phyloP scores from a whole-genome alignment of 2,329 filamentous ascomycete genomes.

The Fusarium circinatum region DNA sequence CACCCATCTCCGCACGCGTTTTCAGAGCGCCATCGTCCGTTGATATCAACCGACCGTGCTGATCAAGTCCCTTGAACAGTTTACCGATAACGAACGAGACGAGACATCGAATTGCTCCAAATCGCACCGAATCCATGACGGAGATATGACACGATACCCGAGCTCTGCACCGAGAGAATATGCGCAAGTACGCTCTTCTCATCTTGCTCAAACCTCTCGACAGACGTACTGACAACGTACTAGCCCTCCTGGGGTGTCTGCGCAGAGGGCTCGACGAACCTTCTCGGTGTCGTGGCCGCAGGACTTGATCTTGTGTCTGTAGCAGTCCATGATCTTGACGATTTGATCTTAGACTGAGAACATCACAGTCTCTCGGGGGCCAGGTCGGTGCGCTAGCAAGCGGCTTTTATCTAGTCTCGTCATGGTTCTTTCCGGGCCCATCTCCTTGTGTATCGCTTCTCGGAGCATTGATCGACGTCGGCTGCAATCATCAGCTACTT shows the following conservation, averaged over 20 bases:
- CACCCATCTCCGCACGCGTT: fast-evolving
- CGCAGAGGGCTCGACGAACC: too few relatives aligned
- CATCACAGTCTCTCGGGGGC: background rate
- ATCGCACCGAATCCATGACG: fast-evolving
- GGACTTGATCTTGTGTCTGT: too few relatives aligned
- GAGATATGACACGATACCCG: background rate
- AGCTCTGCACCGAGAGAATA: background rate
- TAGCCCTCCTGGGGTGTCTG: too few relatives aligned
- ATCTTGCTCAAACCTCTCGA: too few relatives aligned
- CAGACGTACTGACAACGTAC: too few relatives aligned
- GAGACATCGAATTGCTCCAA: background rate
- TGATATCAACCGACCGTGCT: fast-evolving
- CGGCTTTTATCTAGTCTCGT: background rate
- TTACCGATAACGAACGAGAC: fast-evolving
- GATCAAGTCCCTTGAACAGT: fast-evolving
- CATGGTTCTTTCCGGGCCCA: fast-evolving
- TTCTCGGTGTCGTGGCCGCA: too few relatives aligned
- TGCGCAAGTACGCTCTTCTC: too few relatives aligned
- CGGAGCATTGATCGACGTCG: background rate
- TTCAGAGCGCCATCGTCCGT: background rate
- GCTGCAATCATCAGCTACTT: background rate
- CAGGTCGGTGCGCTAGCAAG: background rate
- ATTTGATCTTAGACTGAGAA: too few relatives aligned
- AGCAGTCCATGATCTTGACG: too few relatives aligned
- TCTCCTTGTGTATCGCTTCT: background rate